Conservation (phyloP, 768 basidiomycete species). For the Antrodiella citrinella region DNA sequence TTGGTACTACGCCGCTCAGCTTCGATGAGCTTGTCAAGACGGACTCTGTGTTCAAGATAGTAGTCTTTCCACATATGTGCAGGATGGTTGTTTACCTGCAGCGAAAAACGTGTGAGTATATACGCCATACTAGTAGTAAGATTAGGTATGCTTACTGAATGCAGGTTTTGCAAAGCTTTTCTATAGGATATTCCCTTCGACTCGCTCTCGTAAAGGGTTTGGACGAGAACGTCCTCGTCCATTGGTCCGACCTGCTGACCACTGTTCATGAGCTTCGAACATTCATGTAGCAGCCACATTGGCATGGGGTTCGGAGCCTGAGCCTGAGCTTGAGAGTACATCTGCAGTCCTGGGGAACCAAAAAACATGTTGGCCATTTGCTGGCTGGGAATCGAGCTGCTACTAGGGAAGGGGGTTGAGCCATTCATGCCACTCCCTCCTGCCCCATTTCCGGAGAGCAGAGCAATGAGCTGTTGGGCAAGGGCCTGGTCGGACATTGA, state of each 20-base stretch:
- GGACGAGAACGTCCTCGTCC: conserved; percentile 55
- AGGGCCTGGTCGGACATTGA: no score
- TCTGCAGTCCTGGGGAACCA: background rate
- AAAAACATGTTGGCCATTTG: background rate
- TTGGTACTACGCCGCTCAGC: background rate
- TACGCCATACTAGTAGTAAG: conserved; percentile 1
- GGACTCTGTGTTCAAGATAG: conserved; percentile 60
- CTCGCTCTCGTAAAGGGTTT: conserved; percentile 31
- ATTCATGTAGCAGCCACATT: conserved; percentile 7
- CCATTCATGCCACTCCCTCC: no score
- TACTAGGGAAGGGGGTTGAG: no score
- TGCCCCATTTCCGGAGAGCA: no score
- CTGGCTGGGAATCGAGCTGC: background rate
- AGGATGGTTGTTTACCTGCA: conserved; percentile 35
- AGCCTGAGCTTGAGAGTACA: background rate
- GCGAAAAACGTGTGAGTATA: conserved; percentile 1
- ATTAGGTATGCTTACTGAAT: conserved; percentile 41
- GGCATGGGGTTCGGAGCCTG: no score
- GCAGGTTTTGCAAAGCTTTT: conserved; percentile 57
- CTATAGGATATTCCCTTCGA: conserved; percentile 45
- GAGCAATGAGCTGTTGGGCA: no score
- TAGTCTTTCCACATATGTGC: conserved; percentile 76
- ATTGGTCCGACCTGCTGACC: conserved; percentile 44
- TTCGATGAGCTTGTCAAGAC: conserved; percentile 38
- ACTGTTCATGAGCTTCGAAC: conserved; percentile 20